Percentiles rank a stretch among this genome's conserved stretches.
Conservation (phyloP, 2,329 filamentous ascomycete genomes). For the Fusarium pseudograminearum region DNA sequence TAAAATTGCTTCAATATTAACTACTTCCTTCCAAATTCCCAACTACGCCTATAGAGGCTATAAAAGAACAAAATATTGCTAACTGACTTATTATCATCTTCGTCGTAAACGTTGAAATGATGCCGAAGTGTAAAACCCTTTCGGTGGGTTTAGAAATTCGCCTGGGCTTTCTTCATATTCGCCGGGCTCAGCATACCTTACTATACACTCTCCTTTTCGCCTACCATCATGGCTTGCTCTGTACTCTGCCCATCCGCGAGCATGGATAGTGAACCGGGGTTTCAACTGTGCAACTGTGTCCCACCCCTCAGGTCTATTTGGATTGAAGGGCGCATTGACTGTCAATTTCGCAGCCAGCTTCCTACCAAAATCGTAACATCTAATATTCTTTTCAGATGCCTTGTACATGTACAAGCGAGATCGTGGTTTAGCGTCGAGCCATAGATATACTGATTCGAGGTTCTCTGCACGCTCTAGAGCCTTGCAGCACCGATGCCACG, state of each 20-base stretch:
- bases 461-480: not conserved
- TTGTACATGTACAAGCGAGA: not conserved
- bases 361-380: not conserved
- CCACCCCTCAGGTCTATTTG: not conserved
- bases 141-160: rapidly evolving
- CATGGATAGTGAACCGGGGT: not conserved
- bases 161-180: too few relatives aligned
- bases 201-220: too few relatives aligned
- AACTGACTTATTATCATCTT: too few relatives aligned
- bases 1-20: too few relatives aligned
- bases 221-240: rapidly evolving
- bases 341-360: not conserved
- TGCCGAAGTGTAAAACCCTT: too few relatives aligned
- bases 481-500: not conserved
- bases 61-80: too few relatives aligned
- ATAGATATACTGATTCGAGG: not conserved
- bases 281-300: not conserved
- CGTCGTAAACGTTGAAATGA: too few relatives aligned
- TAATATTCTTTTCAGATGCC: not conserved
- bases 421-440: not conserved
- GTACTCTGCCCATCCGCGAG: not conserved
- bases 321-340: not conserved
- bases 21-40: rapidly evolving
- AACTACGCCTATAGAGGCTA: too few relatives aligned
- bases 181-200: too few relatives aligned